phyloP scores from a whole-genome alignment of 2,329 filamentous ascomycete genomes.

The Hypomyces perniciosus region DNA sequence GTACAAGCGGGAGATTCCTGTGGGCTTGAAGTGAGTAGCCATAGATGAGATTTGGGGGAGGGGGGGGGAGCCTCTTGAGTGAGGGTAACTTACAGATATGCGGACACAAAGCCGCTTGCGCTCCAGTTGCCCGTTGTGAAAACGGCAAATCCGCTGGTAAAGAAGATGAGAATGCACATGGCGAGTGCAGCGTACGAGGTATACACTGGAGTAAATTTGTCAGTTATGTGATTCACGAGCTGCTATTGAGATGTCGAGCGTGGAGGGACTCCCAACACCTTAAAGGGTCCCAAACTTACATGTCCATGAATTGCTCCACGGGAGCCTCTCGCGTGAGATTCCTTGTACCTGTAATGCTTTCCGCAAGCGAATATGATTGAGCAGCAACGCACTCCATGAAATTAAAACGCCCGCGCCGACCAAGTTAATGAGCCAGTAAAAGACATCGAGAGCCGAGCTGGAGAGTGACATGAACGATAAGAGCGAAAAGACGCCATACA shows the following conservation, averaged over 20 bases:
- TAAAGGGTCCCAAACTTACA: slow-evolving; percentile 34
- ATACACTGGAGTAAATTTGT: slow-evolving; percentile 38
- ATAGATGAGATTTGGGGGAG: not conserved
- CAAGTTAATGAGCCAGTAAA: slow-evolving; percentile 58
- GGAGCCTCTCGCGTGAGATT: slow-evolving; percentile 44
- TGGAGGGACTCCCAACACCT: not conserved
- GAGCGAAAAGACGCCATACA: slow-evolving; percentile 49
- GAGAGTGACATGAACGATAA: slow-evolving; percentile 54
- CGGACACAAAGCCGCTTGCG: slow-evolving; percentile 51
- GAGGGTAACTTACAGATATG: slow-evolving; percentile 48
- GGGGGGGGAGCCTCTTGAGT: not conserved
- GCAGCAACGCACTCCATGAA: slow-evolving; percentile 55
- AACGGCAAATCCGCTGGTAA: slow-evolving; percentile 63
- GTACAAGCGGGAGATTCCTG: slow-evolving; percentile 55
- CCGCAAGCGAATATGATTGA: slow-evolving; percentile 54
- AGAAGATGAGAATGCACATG: slow-evolving; percentile 57
- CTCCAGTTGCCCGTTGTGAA: slow-evolving; percentile 57
- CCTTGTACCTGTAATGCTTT: slow-evolving; percentile 50
- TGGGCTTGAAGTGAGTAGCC: slow-evolving; percentile 12
- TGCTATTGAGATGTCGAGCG: not conserved
- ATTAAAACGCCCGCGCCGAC: slow-evolving; percentile 58
- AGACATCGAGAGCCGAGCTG: slow-evolving; percentile 54
- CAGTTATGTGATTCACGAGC: slow-evolving; percentile 3
- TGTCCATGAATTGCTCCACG: slow-evolving; percentile 60
- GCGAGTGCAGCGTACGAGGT: slow-evolving; percentile 55